phyloP scores from a whole-genome alignment of 441 rosid species.

The Eruca vesicaria region DNA sequence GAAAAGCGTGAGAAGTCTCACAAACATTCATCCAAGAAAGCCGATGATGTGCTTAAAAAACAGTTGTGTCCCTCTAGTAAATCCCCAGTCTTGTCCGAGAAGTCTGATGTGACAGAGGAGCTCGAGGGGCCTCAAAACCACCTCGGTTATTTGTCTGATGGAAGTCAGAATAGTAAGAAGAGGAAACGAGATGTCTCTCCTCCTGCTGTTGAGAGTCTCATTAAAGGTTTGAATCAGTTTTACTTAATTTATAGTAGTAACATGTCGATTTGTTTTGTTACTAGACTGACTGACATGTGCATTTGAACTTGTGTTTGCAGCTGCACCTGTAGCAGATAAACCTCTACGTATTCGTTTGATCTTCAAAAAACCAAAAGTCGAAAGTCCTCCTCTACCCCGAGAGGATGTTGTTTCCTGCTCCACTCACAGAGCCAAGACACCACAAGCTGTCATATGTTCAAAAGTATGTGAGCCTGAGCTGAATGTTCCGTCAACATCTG shows the following conservation, averaged over 20 bases:
- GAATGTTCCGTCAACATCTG: constrained; percentile 10
- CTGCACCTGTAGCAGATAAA: constrained; percentile 38
- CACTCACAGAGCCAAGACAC: neutral
- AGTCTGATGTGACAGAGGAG: constrained; percentile 70
- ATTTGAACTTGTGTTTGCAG: neutral
- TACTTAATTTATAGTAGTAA: too few species aligned
- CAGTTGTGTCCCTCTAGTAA: neutral
- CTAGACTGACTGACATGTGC: neutral
- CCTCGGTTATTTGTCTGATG: constrained; percentile 50
- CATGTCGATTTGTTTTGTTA: neutral
- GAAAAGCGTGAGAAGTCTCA: neutral
- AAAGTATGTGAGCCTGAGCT: neutral
- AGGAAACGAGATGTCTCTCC: constrained; percentile 38
- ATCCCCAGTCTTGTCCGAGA: constrained; percentile 43
- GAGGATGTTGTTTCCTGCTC: constrained; percentile 5
- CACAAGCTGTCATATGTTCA: neutral
- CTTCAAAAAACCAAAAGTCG: constrained; percentile 30
- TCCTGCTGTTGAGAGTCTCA: constrained; percentile 20
- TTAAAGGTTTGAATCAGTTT: constrained; percentile 40
- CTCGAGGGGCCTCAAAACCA: constrained; percentile 43
- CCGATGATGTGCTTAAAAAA: neutral
- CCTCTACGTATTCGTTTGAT: constrained; percentile 48
- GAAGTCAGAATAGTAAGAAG: constrained; percentile 47
- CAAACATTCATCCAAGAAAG: constrained; percentile 15
- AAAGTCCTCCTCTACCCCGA: neutral